A percentile compares a stretch with the other conserved stretches of the same genome.
Evolutionary conservation across 345 rosid species (phyloP).

Genomic region (Ceriops tagal): DNA sequence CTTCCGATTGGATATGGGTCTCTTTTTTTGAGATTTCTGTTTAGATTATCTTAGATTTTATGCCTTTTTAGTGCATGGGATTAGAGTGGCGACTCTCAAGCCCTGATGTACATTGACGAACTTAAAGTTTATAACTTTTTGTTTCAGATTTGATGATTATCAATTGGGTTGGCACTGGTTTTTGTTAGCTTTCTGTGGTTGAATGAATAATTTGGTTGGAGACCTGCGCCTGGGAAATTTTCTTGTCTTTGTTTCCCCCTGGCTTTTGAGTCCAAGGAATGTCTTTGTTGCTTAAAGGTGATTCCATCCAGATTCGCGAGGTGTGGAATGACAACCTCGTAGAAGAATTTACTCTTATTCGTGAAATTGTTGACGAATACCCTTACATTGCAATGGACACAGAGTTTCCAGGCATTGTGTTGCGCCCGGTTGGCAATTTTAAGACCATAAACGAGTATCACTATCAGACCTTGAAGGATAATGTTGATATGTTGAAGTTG

Average conservation of each 20-base stretch:
- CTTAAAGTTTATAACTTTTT: not conserved
- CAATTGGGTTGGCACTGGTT: constrained; percentile 4
- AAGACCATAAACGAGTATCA: constrained; percentile 47
- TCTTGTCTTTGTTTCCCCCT: not conserved
- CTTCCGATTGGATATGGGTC: too few species aligned
- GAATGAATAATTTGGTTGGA: not conserved
- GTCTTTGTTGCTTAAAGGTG: constrained; percentile 52
- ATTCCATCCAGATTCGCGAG: constrained; percentile 62
- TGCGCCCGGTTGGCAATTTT: constrained; percentile 47
- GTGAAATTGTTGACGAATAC: constrained; percentile 48
- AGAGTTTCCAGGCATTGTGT: constrained; percentile 67
- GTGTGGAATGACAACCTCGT: constrained; percentile 64
- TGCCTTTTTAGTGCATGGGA: too few species aligned
- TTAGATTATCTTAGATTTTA: too few species aligned
- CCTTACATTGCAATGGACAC: constrained; percentile 76
- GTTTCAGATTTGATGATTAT: constrained; percentile 12
- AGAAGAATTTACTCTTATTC: constrained; percentile 47
- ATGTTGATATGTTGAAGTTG: constrained; percentile 67
- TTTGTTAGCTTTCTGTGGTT: constrained; percentile 1
- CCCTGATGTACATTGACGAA: too few species aligned
- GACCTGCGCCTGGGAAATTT: constrained; percentile 3
- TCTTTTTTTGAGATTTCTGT: too few species aligned
- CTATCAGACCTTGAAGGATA: constrained; percentile 55
- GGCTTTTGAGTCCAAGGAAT: constrained; percentile 21
- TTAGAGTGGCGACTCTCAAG: too few species aligned